Evolutionary conservation across 495 filamentous ascomycete species (phyloP), one percentile per base, ranked within the genome.

Genomic region (Niebla homalea): DNA sequence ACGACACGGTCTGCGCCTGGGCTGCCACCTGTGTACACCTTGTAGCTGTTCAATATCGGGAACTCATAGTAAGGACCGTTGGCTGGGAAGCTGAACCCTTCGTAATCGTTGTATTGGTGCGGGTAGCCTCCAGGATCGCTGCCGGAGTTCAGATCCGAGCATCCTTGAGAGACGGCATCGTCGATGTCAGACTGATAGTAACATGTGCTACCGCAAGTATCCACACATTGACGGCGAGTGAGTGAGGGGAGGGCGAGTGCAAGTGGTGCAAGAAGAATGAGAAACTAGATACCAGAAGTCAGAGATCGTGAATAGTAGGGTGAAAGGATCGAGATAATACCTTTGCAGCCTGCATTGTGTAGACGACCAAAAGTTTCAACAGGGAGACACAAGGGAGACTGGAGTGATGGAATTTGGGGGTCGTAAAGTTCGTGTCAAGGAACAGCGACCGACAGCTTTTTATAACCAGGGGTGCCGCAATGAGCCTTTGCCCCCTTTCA

Each of bases 1-100:
- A 89, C 65, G 41, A 89, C 77, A n/a, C 84, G 72, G 60, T 87
- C 83, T 10, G 83, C 62, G 1, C 84, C 83, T 0, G 84, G 83
- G 7, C 70, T 75, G 22, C 82, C 81, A 46, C 83, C 80, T 36
- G 57, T 68, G 56, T 84, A 89, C 2, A 73, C 61, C 2, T 57
- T 49, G 51, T 68, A 71, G 48, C 65, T 70, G 45, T 56, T 68
- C 58, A 84, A 52, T 49, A 89, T 80, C 1, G 84, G 84, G 61
- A 78, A 87, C 60, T 87, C 84, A 54, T 84, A 81, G 67, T 79
- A 87, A 0, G 81, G 78, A n/a, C 72, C 72, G 1, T 60, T 53
- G 6, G 76, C 72, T 32, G 72, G 67, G 66, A 89, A 87, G 48
- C 63, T 65, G 62, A 87, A 85, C 36, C 77, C 80, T 61, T 89